Conservation (phyloP, 495 filamentous ascomycete species). For the Sphaerosporella brunnea region DNA sequence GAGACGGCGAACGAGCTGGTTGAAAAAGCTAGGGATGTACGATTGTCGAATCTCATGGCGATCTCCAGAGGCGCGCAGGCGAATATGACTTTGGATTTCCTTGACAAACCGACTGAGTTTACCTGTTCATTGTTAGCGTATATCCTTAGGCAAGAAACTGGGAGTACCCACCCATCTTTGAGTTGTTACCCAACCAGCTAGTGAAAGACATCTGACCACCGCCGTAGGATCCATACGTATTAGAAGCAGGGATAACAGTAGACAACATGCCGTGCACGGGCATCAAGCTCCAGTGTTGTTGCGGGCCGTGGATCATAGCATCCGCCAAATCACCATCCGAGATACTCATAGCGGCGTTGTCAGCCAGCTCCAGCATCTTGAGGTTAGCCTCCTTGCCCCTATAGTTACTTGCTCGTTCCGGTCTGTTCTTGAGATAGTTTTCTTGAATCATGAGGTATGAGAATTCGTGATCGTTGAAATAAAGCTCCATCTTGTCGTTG, state of each 20-base stretch:
- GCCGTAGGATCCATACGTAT: conserved; percentile 44
- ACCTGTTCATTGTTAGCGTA: conserved; percentile 26
- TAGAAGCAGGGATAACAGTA: conserved; percentile 82
- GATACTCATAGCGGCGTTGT: conserved; percentile 82
- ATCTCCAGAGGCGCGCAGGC: conserved; percentile 77
- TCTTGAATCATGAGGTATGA: conserved; percentile 95
- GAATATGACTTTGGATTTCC: conserved; percentile 94
- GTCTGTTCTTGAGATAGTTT: conserved; percentile 77
- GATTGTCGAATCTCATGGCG: conserved; percentile 86
- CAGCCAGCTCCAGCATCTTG: conserved; percentile 64
- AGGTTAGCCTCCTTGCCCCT: conserved; percentile 49
- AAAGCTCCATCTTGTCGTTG: conserved; percentile 95
- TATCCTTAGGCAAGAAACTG: not conserved
- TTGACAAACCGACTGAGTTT: conserved; percentile 76
- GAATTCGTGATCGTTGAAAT: conserved; percentile 98
- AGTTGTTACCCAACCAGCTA: conserved; percentile 85
- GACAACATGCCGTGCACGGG: conserved; percentile 93
- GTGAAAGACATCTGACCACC: conserved; percentile 41
- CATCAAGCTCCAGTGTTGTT: conserved; percentile 98
- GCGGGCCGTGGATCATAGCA: conserved; percentile 91
- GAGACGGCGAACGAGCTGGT: conserved; percentile 52
- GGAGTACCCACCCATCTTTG: conserved; percentile 46
- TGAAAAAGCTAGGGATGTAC: conserved; percentile 82
- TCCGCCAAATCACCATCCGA: conserved; percentile 95
- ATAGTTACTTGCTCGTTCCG: conserved; percentile 40